These are phyloP conservation scores for Neurospora sublineolata DNA, from an alignment of 495 filamentous ascomycete genomes.

Conservation along the genomic window DNA sequence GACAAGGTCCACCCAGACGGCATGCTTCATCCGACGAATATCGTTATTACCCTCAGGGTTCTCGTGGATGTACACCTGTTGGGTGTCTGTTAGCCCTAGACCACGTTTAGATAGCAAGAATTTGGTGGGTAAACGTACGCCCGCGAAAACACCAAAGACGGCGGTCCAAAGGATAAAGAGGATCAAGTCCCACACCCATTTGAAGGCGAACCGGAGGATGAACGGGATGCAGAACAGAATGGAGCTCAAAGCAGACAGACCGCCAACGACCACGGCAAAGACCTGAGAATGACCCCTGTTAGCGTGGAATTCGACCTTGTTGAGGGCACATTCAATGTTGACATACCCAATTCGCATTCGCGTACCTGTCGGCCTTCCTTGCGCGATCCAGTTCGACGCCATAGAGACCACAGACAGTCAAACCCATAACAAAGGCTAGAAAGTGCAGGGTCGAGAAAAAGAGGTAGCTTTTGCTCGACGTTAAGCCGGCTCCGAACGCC, in stretches of 20 bases:
- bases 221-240: constrained; percentile 53
- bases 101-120: not conserved
- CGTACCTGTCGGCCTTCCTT: constrained; percentile 33
- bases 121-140: constrained; percentile 10
- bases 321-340: not conserved
- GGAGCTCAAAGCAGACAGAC: constrained; percentile 47
- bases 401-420: constrained; percentile 72
- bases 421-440: constrained; percentile 59
- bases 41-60: constrained; percentile 46
- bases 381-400: constrained; percentile 55
- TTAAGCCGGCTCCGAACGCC: constrained; percentile 21
- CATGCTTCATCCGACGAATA: constrained; percentile 68
- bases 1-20: constrained; percentile 72
- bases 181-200: constrained; percentile 58
- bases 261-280: constrained; percentile 57
- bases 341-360: constrained; percentile 57
- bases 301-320: not conserved
- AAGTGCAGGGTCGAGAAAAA: constrained; percentile 48
- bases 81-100: not conserved
- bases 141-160: constrained; percentile 73
- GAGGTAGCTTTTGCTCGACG: constrained; percentile 24
- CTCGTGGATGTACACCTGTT: constrained; percentile 57
- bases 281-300: constrained; percentile 26
- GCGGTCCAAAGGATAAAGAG: constrained; percentile 67
- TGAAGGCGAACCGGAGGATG: constrained; percentile 39